A percentile compares a stretch with the other conserved stretches of the same genome.
Evolutionary conservation across 78 protist genomes (phyloP).

Genomic region (Dictyostelium intermedium): DNA sequence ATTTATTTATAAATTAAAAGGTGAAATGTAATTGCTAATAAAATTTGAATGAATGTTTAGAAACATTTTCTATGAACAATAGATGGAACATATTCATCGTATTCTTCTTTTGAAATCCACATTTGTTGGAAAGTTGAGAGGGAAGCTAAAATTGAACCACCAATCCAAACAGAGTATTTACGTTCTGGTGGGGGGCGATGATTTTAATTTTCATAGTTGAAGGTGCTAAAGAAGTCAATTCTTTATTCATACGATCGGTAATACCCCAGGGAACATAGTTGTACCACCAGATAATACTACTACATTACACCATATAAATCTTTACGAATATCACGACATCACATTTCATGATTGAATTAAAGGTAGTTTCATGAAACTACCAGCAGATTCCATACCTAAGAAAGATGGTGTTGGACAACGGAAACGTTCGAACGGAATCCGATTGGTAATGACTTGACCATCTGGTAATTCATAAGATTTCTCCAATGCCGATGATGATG

Average conservation of each 20-base stretch:
- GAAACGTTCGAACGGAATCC: constrained; percentile 85
- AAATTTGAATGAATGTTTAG: too few species aligned
- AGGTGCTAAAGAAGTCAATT: constrained; percentile 68
- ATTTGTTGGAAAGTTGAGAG: constrained; percentile 92
- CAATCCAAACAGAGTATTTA: constrained; percentile 91
- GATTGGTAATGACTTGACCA: constrained; percentile 78
- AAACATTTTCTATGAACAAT: constrained; percentile 8
- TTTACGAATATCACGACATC: constrained; percentile 67
- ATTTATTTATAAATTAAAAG: too few species aligned
- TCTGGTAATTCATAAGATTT: constrained; percentile 74
- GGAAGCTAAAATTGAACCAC: constrained; percentile 93
- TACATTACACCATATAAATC: constrained; percentile 75
- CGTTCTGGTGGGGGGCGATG: constrained; percentile 94
- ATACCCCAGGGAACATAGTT: constrained; percentile 31
- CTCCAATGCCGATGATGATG: too few species aligned
- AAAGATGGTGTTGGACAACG: constrained; percentile 90
- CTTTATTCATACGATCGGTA: constrained; percentile 60
- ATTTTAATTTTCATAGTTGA: constrained; percentile 36
- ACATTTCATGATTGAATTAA: constrained; percentile 78
- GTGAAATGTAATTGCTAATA: too few species aligned
- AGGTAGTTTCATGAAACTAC: constrained; percentile 39
- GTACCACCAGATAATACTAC: constrained; percentile 88
- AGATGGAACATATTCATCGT: constrained; percentile 72
- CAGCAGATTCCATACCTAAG: constrained; percentile 89
- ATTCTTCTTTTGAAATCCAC: constrained; percentile 90